These are phyloP conservation scores for Neovahlkampfia damariscottae DNA, from an alignment of 78 protist species.

Conservation along the genomic window DNA sequence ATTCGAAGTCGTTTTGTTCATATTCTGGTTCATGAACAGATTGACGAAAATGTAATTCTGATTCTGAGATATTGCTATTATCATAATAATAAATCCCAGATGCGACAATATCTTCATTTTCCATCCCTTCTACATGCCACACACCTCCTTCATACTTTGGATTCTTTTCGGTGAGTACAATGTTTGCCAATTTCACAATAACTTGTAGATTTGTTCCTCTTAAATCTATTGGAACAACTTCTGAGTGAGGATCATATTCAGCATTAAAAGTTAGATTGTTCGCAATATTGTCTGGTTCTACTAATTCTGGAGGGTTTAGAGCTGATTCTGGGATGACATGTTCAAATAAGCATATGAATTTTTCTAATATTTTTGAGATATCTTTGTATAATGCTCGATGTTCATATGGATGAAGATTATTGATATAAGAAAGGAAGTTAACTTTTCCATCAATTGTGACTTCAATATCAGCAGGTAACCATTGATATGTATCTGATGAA, in stretches of 20 bases:
- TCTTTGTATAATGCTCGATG: conserved; percentile 15
- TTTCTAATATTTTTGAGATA: conserved; percentile 3
- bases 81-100: conserved; percentile 39
- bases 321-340: conserved; percentile 7
- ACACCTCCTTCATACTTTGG: conserved; percentile 29
- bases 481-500: conserved; percentile 16
- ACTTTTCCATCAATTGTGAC: conserved; percentile 17
- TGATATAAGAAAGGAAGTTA: conserved; percentile 24
- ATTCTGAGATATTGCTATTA: background rate
- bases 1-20: background rate
- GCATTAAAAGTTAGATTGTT: background rate
- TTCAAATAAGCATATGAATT: conserved; percentile 30
- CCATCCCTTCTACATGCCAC: conserved; percentile 51
- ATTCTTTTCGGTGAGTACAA: conserved; percentile 16
- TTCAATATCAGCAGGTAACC: conserved; percentile 30
- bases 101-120: conserved; percentile 29
- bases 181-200: conserved; percentile 41
- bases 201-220: conserved; percentile 10
- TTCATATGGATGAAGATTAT: conserved; percentile 31
- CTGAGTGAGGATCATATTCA: too few relatives aligned
- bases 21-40: background rate
- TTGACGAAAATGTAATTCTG: conserved; percentile 22
- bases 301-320: background rate
- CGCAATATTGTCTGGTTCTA: background rate
- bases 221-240: background rate